These are phyloP conservation scores for Fusarium vanettenii DNA, from an alignment of 2,329 filamentous ascomycete species.

Conservation along the genomic window DNA sequence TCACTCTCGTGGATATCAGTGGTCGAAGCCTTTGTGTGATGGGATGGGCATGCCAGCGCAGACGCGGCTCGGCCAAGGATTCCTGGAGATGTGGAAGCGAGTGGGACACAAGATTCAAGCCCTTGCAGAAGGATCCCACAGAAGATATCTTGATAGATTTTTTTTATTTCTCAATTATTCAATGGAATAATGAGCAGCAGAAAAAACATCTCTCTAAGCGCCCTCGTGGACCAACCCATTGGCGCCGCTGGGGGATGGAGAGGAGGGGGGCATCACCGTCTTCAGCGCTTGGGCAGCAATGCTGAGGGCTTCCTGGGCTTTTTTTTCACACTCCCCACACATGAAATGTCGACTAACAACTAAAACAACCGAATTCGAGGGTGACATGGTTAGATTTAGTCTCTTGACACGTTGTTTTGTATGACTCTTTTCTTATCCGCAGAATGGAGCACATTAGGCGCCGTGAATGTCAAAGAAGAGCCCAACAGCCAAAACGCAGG, in stretches of 20 bases:
- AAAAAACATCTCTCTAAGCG: slow-evolving; percentile 25
- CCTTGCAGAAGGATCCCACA: slow-evolving; percentile 22
- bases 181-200: neutral
- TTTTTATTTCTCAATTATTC: neutral
- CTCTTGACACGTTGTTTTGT: slow-evolving; percentile 35
- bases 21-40: neutral
- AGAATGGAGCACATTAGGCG: neutral
- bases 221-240: slow-evolving; percentile 33
- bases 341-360: slow-evolving; percentile 1
- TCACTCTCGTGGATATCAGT: slow-evolving; percentile 20
- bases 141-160: neutral
- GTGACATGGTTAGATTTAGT: slow-evolving; percentile 17
- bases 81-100: slow-evolving; percentile 1
- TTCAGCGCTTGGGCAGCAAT: slow-evolving; percentile 34
- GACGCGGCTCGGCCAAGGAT: slow-evolving; percentile 17
- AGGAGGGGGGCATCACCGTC: slow-evolving; percentile 31
- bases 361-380: neutral
- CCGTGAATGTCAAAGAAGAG: neutral
- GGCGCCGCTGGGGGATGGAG: slow-evolving; percentile 9
- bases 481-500: neutral
- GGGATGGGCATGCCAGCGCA: slow-evolving; percentile 24
- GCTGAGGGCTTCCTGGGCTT: slow-evolving; percentile 14
- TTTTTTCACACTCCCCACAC: slow-evolving; percentile 16
- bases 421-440: slow-evolving; percentile 27
- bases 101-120: slow-evolving; percentile 12